Conservation (phyloP, 345 rosid species). For the Dovyalis caffra region DNA sequence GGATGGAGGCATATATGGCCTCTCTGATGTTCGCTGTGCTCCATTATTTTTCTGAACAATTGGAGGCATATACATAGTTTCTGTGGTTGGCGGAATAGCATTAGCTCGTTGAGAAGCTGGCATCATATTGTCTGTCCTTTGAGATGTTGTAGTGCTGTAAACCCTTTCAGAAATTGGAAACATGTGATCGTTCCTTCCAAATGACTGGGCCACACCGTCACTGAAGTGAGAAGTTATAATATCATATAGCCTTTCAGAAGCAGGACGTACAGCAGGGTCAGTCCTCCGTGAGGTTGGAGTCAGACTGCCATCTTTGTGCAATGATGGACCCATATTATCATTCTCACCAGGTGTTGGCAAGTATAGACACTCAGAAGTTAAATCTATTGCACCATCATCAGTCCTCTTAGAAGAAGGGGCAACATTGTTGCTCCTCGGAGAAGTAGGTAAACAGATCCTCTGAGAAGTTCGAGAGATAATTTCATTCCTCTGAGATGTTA, state of each 20-base stretch:
- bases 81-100: slow-evolving; percentile 13
- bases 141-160: slow-evolving; percentile 26
- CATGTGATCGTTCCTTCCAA: slow-evolving; percentile 25
- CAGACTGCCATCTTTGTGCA: slow-evolving; percentile 13
- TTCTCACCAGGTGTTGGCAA: slow-evolving; percentile 21
- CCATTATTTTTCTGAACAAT: slow-evolving; percentile 26
- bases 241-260: slow-evolving; percentile 28
- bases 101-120: slow-evolving; percentile 15
- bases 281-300: slow-evolving; percentile 16
- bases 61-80: slow-evolving; percentile 29
- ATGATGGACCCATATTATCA: slow-evolving; percentile 16
- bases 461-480: slow-evolving; percentile 19
- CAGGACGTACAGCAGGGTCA: slow-evolving; percentile 13
- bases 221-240: slow-evolving; percentile 30
- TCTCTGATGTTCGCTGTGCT: slow-evolving; percentile 26
- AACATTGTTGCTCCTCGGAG: slow-evolving; percentile 20
- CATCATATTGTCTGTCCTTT: slow-evolving; percentile 11
- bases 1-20: slow-evolving; percentile 31
- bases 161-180: slow-evolving; percentile 29
- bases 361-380: slow-evolving; percentile 19
- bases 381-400: slow-evolving; percentile 17
- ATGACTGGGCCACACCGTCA: slow-evolving; percentile 23
- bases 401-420: slow-evolving; percentile 20
- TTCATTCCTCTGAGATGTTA: slow-evolving; percentile 26
- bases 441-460: slow-evolving; percentile 21